Percentiles rank a stretch among this genome's conserved stretches.
These are phyloP conservation scores for Tetraselmis chui DNA, from an alignment of 139 green algal species.

Conservation along the genomic window DNA sequence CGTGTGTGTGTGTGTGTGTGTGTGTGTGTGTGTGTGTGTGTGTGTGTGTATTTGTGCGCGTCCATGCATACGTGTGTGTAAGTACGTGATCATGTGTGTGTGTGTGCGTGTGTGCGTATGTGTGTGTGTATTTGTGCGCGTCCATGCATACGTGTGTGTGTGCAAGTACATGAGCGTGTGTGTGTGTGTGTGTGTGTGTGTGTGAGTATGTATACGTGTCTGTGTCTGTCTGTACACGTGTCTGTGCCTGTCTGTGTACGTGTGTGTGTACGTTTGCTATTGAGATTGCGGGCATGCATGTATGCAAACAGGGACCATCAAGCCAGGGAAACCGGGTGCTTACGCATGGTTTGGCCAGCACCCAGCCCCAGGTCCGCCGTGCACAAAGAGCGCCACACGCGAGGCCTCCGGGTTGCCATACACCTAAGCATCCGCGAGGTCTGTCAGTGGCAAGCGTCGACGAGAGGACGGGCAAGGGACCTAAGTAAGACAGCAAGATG, in stretches of 20 bases:
- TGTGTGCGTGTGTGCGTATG: background rate
- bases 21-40: background rate
- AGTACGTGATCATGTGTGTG: background rate
- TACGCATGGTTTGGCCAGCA: conserved; percentile 51
- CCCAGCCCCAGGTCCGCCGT: conserved; percentile 61
- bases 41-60: background rate
- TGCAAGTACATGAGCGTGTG: too few species aligned
- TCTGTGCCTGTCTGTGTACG: too few species aligned
- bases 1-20: too few species aligned
- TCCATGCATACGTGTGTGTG: too few species aligned
- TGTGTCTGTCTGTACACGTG: too few species aligned
- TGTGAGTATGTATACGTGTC: too few species aligned
- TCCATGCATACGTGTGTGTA: too few species aligned
- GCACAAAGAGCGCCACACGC: conserved; percentile 41
- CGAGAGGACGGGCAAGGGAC: background rate
- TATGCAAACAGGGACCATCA: background rate
- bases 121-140: background rate
- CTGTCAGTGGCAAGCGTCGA: background rate
- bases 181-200: too few species aligned
- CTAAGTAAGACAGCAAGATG: too few species aligned
- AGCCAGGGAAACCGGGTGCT: conserved; percentile 5
- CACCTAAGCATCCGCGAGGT: conserved; percentile 18
- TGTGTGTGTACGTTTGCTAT: too few species aligned
- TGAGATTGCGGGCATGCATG: too few species aligned
- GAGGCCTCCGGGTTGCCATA: conserved; percentile 35